phyloP scores from a whole-genome alignment of 2,329 filamentous ascomycete genomes.

The Sarocladium strictum region DNA sequence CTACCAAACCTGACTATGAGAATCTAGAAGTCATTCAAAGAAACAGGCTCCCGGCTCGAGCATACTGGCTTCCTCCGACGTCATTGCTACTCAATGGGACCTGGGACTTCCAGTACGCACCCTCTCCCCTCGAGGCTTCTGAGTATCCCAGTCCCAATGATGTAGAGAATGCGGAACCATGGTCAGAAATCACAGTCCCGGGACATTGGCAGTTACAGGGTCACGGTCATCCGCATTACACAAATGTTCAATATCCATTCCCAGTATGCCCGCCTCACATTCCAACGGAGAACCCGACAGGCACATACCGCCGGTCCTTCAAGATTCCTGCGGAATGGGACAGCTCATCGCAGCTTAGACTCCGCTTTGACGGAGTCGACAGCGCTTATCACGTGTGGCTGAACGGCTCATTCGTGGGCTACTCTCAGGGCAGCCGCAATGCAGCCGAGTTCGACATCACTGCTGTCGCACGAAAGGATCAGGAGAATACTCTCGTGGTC shows the following conservation, averaged over 20 bases:
- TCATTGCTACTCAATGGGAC: constrained; percentile 33
- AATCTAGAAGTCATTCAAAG: constrained; percentile 15
- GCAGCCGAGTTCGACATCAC: constrained; percentile 65
- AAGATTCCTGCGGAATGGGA: constrained; percentile 43
- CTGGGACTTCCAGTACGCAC: constrained; percentile 31
- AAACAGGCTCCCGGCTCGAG: constrained; percentile 13
- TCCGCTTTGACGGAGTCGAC: constrained; percentile 68
- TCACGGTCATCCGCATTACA: constrained; percentile 61
- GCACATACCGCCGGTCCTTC: constrained; percentile 54
- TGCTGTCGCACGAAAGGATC: constrained; percentile 30
- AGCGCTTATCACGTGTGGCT: constrained; percentile 66
- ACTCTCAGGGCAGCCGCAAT: constrained; percentile 63
- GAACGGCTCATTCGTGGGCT: constrained; percentile 59
- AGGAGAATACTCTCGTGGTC: constrained; percentile 51
- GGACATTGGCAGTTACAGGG: constrained; percentile 68
- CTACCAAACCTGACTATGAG: constrained; percentile 23
- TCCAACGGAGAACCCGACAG: constrained; percentile 58
- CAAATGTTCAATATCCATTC: constrained; percentile 61
- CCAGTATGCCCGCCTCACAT: constrained; percentile 59
- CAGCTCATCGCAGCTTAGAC: constrained; percentile 41
- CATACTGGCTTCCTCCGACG: constrained; percentile 10
- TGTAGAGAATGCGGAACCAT: constrained; percentile 9
- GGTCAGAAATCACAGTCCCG: constrained; percentile 46
- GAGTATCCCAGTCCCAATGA: constrained; percentile 8
- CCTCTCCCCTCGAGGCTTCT: constrained; percentile 23